phyloP scores from a whole-genome alignment of 73 alveolate species.

The Stentor coeruleus region DNA sequence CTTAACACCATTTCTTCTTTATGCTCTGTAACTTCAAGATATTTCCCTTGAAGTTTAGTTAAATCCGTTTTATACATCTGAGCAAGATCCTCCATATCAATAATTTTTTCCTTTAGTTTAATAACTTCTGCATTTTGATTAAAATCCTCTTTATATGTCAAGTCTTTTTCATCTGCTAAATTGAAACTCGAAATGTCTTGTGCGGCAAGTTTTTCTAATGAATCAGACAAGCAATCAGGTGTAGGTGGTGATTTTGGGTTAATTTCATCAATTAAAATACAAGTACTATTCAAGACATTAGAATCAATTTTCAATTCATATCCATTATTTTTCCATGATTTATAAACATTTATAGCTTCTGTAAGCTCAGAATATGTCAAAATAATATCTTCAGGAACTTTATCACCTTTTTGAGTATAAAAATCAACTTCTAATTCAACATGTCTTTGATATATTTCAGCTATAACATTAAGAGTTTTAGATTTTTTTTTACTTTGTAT shows the following conservation, averaged over 20 bases:
- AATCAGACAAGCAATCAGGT: neutral
- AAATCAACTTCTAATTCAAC: neutral
- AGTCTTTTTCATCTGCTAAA: neutral
- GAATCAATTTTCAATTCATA: neutral
- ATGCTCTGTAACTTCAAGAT: neutral
- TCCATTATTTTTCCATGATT: neutral
- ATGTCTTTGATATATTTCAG: neutral
- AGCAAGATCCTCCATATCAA: neutral
- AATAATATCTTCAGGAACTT: neutral
- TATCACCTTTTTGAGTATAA: neutral
- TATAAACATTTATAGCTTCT: neutral
- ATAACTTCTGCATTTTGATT: neutral
- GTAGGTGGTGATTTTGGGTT: neutral
- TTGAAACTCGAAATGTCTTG: neutral
- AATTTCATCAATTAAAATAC: neutral
- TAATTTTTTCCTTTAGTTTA: neutral
- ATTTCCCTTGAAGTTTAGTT: neutral
- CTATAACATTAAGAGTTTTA: neutral
- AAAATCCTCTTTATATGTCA: neutral
- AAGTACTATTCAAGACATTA: neutral
- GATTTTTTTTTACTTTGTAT: neutral
- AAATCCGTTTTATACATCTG: slow-evolving; percentile 16
- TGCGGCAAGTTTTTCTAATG: neutral
- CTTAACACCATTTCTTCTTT: neutral
- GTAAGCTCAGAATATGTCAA: neutral